Conservation (phyloP, 148 eudicot genomes). For the Suaeda aralocaspica region DNA sequence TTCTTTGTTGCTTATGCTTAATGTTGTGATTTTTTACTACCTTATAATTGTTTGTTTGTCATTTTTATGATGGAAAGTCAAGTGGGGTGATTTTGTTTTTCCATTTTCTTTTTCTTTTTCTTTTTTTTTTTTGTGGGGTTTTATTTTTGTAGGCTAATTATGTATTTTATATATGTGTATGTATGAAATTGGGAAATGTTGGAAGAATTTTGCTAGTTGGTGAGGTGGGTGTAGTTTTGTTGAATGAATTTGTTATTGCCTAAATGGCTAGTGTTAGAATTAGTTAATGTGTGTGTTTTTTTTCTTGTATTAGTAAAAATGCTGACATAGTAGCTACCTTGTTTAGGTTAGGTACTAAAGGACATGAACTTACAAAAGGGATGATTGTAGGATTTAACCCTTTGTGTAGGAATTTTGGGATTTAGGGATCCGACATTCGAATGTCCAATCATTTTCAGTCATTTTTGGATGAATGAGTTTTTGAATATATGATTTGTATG, state of each 20-base stretch:
- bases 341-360: background rate
- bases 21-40: background rate
- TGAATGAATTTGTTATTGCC: background rate
- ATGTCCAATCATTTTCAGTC: background rate
- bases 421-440: slow-evolving; percentile 2
- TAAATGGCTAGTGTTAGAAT: background rate
- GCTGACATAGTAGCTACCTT: background rate
- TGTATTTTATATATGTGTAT: no score
- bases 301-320: background rate
- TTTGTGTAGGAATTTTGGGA: slow-evolving; percentile 3
- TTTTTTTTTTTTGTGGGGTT: no score
- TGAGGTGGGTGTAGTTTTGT: background rate
- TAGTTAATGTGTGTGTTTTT: background rate
- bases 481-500: background rate
- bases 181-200: background rate
- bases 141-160: no score
- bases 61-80: background rate
- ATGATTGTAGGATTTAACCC: background rate
- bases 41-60: background rate
- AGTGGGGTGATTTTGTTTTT: background rate
- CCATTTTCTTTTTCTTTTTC: background rate
- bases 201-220: background rate
- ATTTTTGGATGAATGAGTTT: background rate
- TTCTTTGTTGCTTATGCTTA: background rate
- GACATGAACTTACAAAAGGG: background rate